Percentiles rank a stretch among this genome's conserved stretches.
Evolutionary conservation across 371 early-diverging fungal species (phyloP).

Genomic region (Blakeslea trispora): DNA sequence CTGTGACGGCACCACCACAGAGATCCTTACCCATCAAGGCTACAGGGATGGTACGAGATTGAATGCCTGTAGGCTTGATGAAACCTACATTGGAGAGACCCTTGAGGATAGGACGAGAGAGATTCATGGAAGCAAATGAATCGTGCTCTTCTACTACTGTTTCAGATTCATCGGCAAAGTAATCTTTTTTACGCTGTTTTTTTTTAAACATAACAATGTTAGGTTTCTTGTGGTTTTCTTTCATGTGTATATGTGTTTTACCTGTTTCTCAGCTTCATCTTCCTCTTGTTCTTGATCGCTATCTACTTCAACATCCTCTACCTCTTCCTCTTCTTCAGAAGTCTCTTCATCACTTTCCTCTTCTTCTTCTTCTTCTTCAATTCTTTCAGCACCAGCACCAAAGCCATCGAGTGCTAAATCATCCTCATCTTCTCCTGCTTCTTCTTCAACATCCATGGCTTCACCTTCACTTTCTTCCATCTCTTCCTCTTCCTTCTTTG

Average conservation of each 20-base stretch:
- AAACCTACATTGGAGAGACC: constrained; percentile 90
- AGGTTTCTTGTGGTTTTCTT: too few species aligned
- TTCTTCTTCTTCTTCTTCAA: constrained; percentile 45
- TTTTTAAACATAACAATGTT: too few species aligned
- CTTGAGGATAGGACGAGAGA: constrained; percentile 95
- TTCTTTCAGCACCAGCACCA: constrained; percentile 55
- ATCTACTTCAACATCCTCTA: constrained; percentile 29
- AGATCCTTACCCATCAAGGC: constrained; percentile 98
- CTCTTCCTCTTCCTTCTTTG: constrained; percentile 33
- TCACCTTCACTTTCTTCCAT: constrained; percentile 33
- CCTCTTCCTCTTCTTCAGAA: constrained; percentile 33
- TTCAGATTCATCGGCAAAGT: constrained; percentile 73
- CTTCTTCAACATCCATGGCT: constrained; percentile 38
- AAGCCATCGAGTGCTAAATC: constrained; percentile 58
- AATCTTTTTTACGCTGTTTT: constrained; percentile 75
- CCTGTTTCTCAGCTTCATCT: constrained; percentile 44
- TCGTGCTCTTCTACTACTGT: constrained; percentile 48
- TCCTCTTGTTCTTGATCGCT: constrained; percentile 41
- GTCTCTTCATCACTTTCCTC: constrained; percentile 32
- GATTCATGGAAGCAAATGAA: constrained; percentile 87
- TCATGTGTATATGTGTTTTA: constrained; percentile 1
- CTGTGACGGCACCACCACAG: constrained; percentile 99
- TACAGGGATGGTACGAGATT: constrained; percentile 95
- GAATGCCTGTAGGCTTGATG: constrained; percentile 96
- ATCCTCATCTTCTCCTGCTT: constrained; percentile 48